Evolutionary conservation across 768 basidiomycete genomes (phyloP).

Genomic region (Mycena crocata): DNA sequence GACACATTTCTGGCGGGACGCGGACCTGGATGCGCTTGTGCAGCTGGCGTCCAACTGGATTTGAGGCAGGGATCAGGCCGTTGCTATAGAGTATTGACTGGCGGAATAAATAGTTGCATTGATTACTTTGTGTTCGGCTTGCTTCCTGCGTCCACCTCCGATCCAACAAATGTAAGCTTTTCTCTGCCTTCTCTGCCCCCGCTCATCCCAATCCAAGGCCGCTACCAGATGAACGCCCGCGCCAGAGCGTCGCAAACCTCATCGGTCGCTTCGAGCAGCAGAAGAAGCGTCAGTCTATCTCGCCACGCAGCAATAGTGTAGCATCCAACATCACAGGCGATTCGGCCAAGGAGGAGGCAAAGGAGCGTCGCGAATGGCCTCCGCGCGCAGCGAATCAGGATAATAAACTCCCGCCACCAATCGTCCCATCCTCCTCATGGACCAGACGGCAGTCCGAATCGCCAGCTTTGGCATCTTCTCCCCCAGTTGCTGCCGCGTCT

Average conservation of each 20-base stretch:
- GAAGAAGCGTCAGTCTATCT: constrained; percentile 70
- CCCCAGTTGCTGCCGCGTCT: constrained; percentile 29
- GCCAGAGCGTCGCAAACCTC: constrained; percentile 89
- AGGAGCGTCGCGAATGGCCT: constrained; percentile 85
- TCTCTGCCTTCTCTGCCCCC: constrained; percentile 28
- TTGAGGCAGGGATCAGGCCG: not conserved
- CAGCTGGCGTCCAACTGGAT: constrained; percentile 49
- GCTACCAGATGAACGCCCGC: constrained; percentile 88
- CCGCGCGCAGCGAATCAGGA: constrained; percentile 56
- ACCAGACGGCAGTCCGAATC: constrained; percentile 41
- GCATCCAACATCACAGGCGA: constrained; percentile 74
- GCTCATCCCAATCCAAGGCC: constrained; percentile 62
- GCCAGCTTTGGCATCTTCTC: constrained; percentile 36
- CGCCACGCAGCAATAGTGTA: constrained; percentile 75
- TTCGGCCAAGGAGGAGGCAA: constrained; percentile 71
- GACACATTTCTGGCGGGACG: constrained; percentile 76
- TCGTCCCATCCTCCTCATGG: constrained; percentile 51
- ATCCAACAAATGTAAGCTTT: constrained; percentile 22
- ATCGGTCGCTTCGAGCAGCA: constrained; percentile 91
- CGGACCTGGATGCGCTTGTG: constrained; percentile 42
- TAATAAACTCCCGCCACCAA: constrained; percentile 49
- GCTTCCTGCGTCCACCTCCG: not conserved
- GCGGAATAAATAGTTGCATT: not conserved
- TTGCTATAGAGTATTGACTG: not conserved
- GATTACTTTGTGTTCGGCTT: constrained; percentile 21